A percentile compares a stretch with the other conserved stretches of the same genome.
These are phyloP conservation scores for Astragalus membranaceus DNA, from an alignment of 306 rosid species.

Conservation along the genomic window DNA sequence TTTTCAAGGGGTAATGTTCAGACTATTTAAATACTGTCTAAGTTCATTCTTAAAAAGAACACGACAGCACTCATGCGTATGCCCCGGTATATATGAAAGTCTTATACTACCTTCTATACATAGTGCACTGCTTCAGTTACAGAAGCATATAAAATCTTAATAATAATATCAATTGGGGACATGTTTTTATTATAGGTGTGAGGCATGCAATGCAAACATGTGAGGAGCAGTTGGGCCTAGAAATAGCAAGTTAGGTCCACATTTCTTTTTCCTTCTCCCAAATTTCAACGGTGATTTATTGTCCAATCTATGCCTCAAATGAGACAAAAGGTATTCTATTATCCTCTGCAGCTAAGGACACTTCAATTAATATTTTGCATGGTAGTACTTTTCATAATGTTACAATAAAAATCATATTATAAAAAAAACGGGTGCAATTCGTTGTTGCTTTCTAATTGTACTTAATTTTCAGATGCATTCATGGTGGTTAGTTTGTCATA, in stretches of 20 bases:
- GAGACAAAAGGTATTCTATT: conserved; percentile 1
- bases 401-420: not conserved
- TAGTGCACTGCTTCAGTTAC: not conserved
- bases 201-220: conserved; percentile 12
- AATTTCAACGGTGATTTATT: conserved; percentile 22
- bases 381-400: not conserved
- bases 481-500: conserved; percentile 7
- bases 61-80: too few relatives aligned
- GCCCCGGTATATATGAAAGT: too few relatives aligned
- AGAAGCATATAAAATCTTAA: not conserved
- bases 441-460: not conserved
- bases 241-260: conserved; percentile 28
- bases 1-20: too few relatives aligned
- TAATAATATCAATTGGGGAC: not conserved
- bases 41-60: too few relatives aligned
- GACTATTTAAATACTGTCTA: too few relatives aligned
- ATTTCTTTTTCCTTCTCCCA: not conserved
- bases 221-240: conserved; percentile 28
- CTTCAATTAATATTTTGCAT: not conserved
- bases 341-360: not conserved
- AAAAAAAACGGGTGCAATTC: not conserved
- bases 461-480: not conserved
- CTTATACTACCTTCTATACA: too few relatives aligned
- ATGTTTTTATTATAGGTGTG: not conserved
- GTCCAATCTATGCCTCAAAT: not conserved